Percentiles rank a stretch among this genome's conserved stretches.
Conservation (phyloP, 768 basidiomycete species). For the Panaeolus cyanescens region DNA sequence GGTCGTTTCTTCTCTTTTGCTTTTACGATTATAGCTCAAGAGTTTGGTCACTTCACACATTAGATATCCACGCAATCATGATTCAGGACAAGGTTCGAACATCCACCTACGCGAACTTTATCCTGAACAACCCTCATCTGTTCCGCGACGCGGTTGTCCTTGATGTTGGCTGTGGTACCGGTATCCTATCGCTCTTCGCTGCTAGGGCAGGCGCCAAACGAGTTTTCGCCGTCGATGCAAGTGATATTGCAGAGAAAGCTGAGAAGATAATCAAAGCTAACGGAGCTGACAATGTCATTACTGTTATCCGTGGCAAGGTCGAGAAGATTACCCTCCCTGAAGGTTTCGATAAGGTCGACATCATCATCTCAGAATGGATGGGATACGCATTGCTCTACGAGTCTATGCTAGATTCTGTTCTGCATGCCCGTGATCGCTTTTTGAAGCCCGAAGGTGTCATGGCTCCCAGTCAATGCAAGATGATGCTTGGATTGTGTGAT, state of each 20-base stretch:
- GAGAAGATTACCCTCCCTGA: conserved; percentile 84
- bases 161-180: conserved; percentile 96
- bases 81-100: conserved; percentile 95
- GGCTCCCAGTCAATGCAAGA: conserved; percentile 88
- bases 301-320: conserved; percentile 88
- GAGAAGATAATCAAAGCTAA: conserved; percentile 79
- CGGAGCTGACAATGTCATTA: conserved; percentile 70
- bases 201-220: conserved; percentile 87
- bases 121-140: conserved; percentile 76
- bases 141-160: conserved; percentile 88
- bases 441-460: conserved; percentile 77
- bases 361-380: conserved; percentile 99
- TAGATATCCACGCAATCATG: conserved; percentile 97
- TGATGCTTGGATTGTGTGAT: conserved; percentile 84
- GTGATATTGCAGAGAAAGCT: conserved; percentile 78
- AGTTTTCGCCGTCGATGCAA: conserved; percentile 92
- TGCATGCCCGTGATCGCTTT: conserved; percentile 86
- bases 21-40: not conserved
- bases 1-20: conserved; percentile 11
- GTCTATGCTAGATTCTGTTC: conserved; percentile 96
- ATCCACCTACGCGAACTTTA: conserved; percentile 89
- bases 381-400: conserved; percentile 91
- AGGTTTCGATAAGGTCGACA: conserved; percentile 76
- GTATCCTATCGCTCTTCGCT: conserved; percentile 89
- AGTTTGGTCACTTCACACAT: not conserved